A percentile compares a stretch with the other conserved stretches of the same genome.
Evolutionary conservation across 106 monocot genomes (phyloP).

Genomic region (Posidonia australis): DNA sequence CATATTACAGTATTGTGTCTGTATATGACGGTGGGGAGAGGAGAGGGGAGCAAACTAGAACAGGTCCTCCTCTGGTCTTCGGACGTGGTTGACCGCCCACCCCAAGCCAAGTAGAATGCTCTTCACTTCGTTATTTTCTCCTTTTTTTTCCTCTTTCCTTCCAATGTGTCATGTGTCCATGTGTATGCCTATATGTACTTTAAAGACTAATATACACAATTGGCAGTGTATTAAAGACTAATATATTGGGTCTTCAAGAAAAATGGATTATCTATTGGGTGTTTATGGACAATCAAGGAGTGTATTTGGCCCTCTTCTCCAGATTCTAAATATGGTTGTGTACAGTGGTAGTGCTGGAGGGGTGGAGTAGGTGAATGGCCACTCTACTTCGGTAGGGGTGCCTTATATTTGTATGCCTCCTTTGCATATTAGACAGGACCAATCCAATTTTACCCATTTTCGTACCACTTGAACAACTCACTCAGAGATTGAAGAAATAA

Average conservation of each 20-base stretch:
- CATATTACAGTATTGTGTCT: background rate
- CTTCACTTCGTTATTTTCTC: background rate
- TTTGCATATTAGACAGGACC: constrained; percentile 1
- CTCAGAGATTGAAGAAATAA: background rate
- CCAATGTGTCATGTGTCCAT: background rate
- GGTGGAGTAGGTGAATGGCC: too few species aligned
- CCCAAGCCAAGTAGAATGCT: background rate
- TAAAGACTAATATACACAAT: background rate
- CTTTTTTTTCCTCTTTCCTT: background rate
- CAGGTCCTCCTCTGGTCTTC: background rate
- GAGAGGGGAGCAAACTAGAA: background rate
- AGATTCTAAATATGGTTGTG: too few species aligned
- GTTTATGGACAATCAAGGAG: background rate
- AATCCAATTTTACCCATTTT: background rate
- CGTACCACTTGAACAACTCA: constrained; percentile 1
- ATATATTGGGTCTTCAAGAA: background rate
- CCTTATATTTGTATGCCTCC: constrained; percentile 7
- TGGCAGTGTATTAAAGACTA: constrained; percentile 3
- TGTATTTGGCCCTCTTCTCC: background rate
- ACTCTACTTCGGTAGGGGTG: background rate
- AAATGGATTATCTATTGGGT: too few species aligned
- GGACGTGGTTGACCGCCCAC: background rate
- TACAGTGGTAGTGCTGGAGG: too few species aligned
- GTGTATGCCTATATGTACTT: too few species aligned
- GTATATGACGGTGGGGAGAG: background rate